Percentiles rank a stretch among this genome's conserved stretches.
These are phyloP conservation scores for Canariomyces notabilis DNA, from an alignment of 2,329 filamentous ascomycete species.

Conservation along the genomic window DNA sequence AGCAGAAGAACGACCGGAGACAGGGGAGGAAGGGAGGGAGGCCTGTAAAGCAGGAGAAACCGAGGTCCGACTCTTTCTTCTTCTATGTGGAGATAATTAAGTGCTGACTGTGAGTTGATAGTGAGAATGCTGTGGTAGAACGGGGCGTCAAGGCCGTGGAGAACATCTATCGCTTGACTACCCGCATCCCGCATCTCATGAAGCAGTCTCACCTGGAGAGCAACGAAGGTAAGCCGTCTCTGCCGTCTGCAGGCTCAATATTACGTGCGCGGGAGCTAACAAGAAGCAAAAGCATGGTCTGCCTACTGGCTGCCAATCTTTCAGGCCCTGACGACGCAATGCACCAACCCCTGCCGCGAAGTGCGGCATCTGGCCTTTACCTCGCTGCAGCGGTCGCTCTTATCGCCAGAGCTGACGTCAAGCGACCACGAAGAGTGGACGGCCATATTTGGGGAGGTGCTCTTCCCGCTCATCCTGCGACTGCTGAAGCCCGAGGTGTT, in stretches of 20 bases:
- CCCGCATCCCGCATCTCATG: constrained; percentile 79
- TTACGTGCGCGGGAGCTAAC: constrained; percentile 12
- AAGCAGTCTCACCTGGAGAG: constrained; percentile 88
- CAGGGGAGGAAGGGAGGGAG: constrained; percentile 29
- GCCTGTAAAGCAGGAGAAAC: constrained; percentile 47
- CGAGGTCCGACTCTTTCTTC: constrained; percentile 43
- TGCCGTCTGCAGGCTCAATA: not conserved
- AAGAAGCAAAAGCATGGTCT: constrained; percentile 73
- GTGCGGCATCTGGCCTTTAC: constrained; percentile 85
- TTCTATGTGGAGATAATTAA: not conserved
- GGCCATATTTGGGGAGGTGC: constrained; percentile 86
- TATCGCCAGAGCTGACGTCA: constrained; percentile 80
- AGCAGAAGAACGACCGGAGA: constrained; percentile 60
- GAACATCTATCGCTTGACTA: constrained; percentile 76
- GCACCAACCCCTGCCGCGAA: constrained; percentile 89
- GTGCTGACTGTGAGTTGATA: constrained; percentile 29
- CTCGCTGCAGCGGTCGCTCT: constrained; percentile 76
- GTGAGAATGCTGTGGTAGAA: constrained; percentile 66
- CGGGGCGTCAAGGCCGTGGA: constrained; percentile 77
- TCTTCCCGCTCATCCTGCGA: constrained; percentile 84
- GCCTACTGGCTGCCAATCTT: constrained; percentile 98
- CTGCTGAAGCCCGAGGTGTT: constrained; percentile 93
- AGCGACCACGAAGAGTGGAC: constrained; percentile 87
- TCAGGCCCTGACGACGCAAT: constrained; percentile 80
- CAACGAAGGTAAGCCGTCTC: constrained; percentile 59